Base-by-base conservation (phyloP, 2,329 filamentous ascomycete species). In the Tolypocladium nubicola region DNA sequence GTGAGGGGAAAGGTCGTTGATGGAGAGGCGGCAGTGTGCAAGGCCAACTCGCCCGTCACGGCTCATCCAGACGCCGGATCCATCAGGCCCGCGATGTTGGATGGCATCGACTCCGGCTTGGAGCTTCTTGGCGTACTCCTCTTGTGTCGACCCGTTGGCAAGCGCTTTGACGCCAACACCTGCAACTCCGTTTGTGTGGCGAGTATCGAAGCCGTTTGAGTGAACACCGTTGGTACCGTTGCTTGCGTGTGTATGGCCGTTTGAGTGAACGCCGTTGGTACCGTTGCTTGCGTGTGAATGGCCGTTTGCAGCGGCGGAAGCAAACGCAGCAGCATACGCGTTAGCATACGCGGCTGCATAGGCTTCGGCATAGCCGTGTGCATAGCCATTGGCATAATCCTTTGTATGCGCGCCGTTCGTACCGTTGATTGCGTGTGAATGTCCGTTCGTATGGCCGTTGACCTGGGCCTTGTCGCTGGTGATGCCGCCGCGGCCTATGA, bases 21-120 rank as follows among this genome's bases (percentile, higher is more conserved):
- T 81, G 19, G 77, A 72, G 11, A 82, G 69, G n/a, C 79, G 74
- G 50, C 73, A 73, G 63, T 82, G 78, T 16, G 72, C 78, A 33
- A 81, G 71, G 6, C 65, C 70, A 5, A 63, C 56, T 16, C 38
- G 38, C 4, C 40, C 60, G 50, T 65, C 60, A 8, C 60, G 40
- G 53, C 60, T 67, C 35, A 68, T 61, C 68, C 68, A 71, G 14
- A 66, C 57, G 19, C 66, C 66, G 3, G 62, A 62, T 16, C 61
- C 66, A 53, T 71, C 68, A 2, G 68, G 68, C 3, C 68, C 68
- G 52, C 68, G 67, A 52, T 71, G 67, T n/a, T 62, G 59, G 35
- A 71, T 64, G 8, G 57, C 50, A n/a, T 63, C 61, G 21, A 70
- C 57, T 30, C 63, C 63, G 10, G 60, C 53, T 54, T 66, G 54